These are phyloP conservation scores for Aspergillus neotritici DNA, from an alignment of 2,329 filamentous ascomycete genomes.

Conservation along the genomic window DNA sequence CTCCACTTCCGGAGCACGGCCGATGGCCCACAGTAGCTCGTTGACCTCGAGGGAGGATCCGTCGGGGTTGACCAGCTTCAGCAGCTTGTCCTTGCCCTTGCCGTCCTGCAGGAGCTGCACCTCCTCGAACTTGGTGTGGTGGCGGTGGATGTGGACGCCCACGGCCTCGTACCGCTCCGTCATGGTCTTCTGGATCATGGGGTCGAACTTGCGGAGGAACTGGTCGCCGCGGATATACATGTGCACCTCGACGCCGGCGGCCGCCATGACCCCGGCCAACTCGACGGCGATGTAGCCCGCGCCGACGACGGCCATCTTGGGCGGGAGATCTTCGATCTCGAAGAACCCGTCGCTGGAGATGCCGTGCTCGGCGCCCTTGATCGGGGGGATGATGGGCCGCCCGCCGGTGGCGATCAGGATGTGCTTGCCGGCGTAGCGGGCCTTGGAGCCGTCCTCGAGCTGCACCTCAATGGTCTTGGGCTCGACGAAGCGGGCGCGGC, in stretches of 20 bases:
- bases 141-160: slow-evolving; percentile 45
- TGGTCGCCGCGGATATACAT: slow-evolving; percentile 47
- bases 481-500: slow-evolving; percentile 43
- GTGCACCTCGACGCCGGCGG: slow-evolving; percentile 46
- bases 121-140: slow-evolving; percentile 44
- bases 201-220: slow-evolving; percentile 49
- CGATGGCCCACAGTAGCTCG: slow-evolving; percentile 49
- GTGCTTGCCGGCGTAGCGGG: slow-evolving; percentile 40
- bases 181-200: slow-evolving; percentile 49
- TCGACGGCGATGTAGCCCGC: slow-evolving; percentile 50
- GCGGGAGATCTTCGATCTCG: slow-evolving; percentile 46
- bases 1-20: slow-evolving; percentile 42
- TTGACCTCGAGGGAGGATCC: slow-evolving; percentile 43
- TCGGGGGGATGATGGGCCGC: slow-evolving; percentile 39
- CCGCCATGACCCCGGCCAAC: slow-evolving; percentile 47
- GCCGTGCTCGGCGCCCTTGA: slow-evolving; percentile 45
- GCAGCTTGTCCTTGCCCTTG: slow-evolving; percentile 43
- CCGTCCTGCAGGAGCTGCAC: slow-evolving; percentile 41
- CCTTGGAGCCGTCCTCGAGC: slow-evolving; percentile 38
- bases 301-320: slow-evolving; percentile 47
- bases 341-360: slow-evolving; percentile 51
- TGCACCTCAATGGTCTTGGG: slow-evolving; percentile 42
- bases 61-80: slow-evolving; percentile 41
- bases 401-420: slow-evolving; percentile 47
- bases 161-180: slow-evolving; percentile 47